Base-by-base conservation (phyloP, 257 asterid species). In the Paulownia fortunei region DNA sequence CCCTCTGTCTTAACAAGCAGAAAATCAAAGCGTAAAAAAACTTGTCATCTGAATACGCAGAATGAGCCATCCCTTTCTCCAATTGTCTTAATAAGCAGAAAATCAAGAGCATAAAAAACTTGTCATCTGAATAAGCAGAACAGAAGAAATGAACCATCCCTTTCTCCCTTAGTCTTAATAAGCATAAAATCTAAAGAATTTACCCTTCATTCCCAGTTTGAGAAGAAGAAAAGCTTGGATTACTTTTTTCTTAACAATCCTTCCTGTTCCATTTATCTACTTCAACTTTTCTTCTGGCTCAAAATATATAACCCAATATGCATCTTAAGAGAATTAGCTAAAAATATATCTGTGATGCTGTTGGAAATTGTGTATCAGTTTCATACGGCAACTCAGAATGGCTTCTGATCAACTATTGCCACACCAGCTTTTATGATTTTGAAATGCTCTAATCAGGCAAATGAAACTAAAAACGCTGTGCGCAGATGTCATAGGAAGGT, bases 81-180 rank as follows among this genome's bases (percentile, higher is more conserved):
- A n/a, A n/a, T 42, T 34, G 72, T 32, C 75, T 42, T 55, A 39
- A 56, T 52, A 37, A 24, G n/a, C n/a, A n/a, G 10, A 55, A 69
- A 16, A 49, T 47, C 44, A 16, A 54, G 27, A 42, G 74, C 44
- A 37, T 2, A 34, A 16, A 24, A 55, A 46, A 13, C 56, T 55
- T 76, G 46, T 21, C 44, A 54, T n/a, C 67, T 64, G 27, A 27
- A 41, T 10, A 60, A 18, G 60, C 49, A 19, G 26, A 74, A 61
- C 63, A 19, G 24, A 74, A 61, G n/a, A 47, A 74, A 58, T 34
- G 34, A 70, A 78, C 55, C 34, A 60, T 15, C 19, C 56, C 41
- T 51, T 46, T 44, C 26, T 15, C 65, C 66, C 21, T 62, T 1
- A 8, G 70, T 60, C 59, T 23, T 41, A 11, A 42, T 8, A n/a